Conservation (phyloP, 225 moss, liverwort and hornwort genomes). For the Marchantia polymorpha region DNA sequence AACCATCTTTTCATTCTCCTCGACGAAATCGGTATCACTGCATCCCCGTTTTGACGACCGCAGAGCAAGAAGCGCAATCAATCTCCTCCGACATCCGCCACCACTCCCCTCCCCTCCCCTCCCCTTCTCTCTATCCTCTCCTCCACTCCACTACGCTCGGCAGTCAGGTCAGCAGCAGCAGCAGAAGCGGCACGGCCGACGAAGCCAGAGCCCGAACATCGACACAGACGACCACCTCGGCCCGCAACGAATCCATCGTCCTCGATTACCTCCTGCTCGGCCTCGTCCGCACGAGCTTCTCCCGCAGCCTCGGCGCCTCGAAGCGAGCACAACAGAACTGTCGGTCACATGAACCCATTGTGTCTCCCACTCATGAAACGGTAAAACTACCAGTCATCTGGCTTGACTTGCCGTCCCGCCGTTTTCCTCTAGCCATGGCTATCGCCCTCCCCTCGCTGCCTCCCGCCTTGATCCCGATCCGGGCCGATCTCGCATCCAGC, state of each 20-base stretch:
- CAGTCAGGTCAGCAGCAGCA: background rate
- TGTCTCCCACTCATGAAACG: background rate
- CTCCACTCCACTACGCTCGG: background rate
- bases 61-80: background rate
- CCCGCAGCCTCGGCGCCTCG: too few species aligned
- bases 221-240: background rate
- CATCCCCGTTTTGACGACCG: background rate
- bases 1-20: slow-evolving; percentile 13
- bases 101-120: too few species aligned
- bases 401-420: background rate
- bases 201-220: background rate
- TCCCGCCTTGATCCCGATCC: background rate
- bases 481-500: background rate
- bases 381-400: background rate
- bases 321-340: background rate
- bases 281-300: too few species aligned
- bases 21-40: background rate
- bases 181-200: background rate
- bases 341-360: background rate
- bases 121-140: too few species aligned
- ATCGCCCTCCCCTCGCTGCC: too few species aligned
- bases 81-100: too few species aligned
- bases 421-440: too few species aligned
- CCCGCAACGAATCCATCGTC: background rate
- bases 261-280: background rate